These are phyloP conservation scores for Mortierella sp. DNA, from an alignment of 371 early-diverging fungal species.

Conservation along the genomic window DNA sequence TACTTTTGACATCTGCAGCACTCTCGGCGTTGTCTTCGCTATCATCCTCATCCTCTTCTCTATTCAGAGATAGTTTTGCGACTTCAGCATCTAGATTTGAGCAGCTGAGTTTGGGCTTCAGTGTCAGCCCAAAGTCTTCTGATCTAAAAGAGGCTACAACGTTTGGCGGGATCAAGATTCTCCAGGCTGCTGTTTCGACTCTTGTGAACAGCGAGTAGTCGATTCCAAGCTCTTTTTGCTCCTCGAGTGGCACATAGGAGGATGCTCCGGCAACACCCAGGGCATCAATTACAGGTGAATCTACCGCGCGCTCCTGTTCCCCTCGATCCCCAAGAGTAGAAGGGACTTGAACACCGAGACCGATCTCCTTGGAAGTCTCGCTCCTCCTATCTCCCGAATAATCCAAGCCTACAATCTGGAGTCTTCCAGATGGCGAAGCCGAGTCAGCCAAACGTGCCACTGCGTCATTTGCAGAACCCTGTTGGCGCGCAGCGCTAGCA, in stretches of 20 bases:
- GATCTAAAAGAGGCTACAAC: slow-evolving; percentile 45
- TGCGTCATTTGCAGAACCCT: background rate
- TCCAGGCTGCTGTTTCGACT: slow-evolving; percentile 51
- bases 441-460: background rate
- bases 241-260: slow-evolving; percentile 25
- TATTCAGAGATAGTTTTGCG: background rate
- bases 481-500: slow-evolving; percentile 31
- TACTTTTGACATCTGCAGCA: background rate
- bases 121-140: slow-evolving; percentile 41
- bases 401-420: slow-evolving; percentile 29
- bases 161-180: slow-evolving; percentile 47
- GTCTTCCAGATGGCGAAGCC: background rate
- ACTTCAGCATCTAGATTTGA: background rate
- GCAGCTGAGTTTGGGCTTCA: slow-evolving; percentile 32
- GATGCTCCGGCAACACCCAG: slow-evolving; percentile 30
- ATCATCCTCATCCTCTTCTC: too few species aligned
- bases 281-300: slow-evolving; percentile 31
- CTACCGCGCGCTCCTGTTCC: background rate
- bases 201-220: slow-evolving; percentile 52
- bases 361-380: background rate
- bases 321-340: too few species aligned
- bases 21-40: background rate
- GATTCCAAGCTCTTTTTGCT: slow-evolving; percentile 45
- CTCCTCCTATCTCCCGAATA: background rate
- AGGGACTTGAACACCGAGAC: slow-evolving; percentile 21